Evolutionary conservation across 768 basidiomycete genomes (phyloP), one percentile per base, ranked within the genome.

Genomic region (Terana coerulea): DNA sequence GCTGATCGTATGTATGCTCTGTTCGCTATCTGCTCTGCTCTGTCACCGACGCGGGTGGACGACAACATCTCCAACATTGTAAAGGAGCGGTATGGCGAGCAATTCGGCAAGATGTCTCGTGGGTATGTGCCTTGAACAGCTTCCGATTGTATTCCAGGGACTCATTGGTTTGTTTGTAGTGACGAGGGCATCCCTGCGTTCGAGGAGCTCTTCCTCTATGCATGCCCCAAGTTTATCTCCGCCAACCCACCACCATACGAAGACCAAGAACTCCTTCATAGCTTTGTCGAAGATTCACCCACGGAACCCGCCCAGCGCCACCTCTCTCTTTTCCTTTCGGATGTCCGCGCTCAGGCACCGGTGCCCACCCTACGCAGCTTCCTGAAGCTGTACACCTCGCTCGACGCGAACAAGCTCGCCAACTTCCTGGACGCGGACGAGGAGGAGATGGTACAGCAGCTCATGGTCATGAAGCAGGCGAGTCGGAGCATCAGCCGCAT

Each of bases 1-100:
- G 95, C 92, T 3, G 97, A 99, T 64, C 76, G 97, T 40, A 99
- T 98, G 95, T 95, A 98, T 62, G 94, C 94, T 5, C 70, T 99
- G 28, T 90, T 98, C 56, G 91, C 94, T 6, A 83, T 99, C 53
- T 95, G 93, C 72, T 88, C 92, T 59, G 88, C 91, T 1, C 78
- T 98, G 8, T 93, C 94, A 3, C 95, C 97, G 2, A 94, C 87
- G 50, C 79, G 94, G 51, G 73, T 95, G 55, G 95, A 98, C 62
- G 95, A 97, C 66, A 93, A 92, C 64, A 94, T 95, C 63, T 86
- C 92, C 69, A 87, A 91, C 66, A 86, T 85, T 48, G 90, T 93
- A 34, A 92, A 92, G 65, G 95, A 99, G 67, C 82, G 88, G 47
- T 95, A 90, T 61, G 87, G 86, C n/a, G 95, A 99, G 43, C 92